These are phyloP conservation scores for Podospora bellae-mahoneyi DNA, from an alignment of 495 filamentous ascomycete species.

Conservation along the genomic window DNA sequence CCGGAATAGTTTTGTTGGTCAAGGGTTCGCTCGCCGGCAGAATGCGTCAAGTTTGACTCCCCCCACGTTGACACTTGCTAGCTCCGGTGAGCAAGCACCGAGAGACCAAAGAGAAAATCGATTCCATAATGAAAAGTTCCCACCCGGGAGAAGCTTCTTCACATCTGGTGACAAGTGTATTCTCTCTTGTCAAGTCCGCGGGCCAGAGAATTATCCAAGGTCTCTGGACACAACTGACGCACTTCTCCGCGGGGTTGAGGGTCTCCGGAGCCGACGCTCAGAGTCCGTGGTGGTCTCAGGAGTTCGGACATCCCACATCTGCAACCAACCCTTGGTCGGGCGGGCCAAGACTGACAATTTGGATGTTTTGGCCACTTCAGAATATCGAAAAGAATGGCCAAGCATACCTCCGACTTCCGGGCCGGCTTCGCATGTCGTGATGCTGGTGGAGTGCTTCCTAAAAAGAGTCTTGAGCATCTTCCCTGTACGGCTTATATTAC, in stretches of 20 bases:
- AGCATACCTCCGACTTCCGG: constrained; percentile 24
- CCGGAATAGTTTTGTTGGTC: constrained; percentile 8
- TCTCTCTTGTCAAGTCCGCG: background rate
- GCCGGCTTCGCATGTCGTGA: constrained; percentile 22
- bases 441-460: constrained; percentile 7
- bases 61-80: constrained; percentile 12
- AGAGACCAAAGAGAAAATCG: constrained; percentile 5
- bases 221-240: background rate
- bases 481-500: constrained; percentile 13
- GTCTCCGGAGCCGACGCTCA: constrained; percentile 6
- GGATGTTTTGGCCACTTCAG: constrained; percentile 5
- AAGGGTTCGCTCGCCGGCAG: constrained; percentile 16
- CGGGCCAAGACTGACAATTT: constrained; percentile 27
- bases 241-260: constrained; percentile 14
- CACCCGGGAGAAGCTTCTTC: background rate
- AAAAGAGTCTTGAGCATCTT: constrained; percentile 9
- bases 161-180: constrained; percentile 3
- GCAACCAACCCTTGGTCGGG: background rate
- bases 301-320: background rate
- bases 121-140: background rate
- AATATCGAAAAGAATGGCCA: constrained; percentile 1
- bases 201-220: background rate
- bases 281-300: constrained; percentile 3
- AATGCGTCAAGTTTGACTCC: constrained; percentile 11
- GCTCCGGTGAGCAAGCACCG: background rate